Conservation (phyloP, 257 asterid species). For the Solanum etuberosum region DNA sequence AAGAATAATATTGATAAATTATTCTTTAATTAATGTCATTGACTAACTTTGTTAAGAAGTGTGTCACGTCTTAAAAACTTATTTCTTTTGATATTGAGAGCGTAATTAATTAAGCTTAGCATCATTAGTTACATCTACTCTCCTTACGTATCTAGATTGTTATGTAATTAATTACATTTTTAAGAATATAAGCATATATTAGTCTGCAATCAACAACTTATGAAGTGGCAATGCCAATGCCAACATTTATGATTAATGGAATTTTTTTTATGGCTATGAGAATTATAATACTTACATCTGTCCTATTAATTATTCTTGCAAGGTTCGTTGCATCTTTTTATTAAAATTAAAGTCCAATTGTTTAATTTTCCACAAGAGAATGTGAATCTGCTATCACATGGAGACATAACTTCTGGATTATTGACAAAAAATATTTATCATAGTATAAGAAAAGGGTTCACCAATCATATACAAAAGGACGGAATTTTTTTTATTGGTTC, state of each 20-base stretch:
- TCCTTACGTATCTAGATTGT: background rate
- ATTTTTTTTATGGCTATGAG: background rate
- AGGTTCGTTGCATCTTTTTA: background rate
- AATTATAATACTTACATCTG: background rate
- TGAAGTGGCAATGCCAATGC: background rate
- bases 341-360: background rate
- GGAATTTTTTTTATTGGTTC: background rate
- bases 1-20: too few species aligned
- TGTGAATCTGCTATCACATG: background rate
- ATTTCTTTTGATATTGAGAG: background rate
- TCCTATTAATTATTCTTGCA: background rate
- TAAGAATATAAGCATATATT: background rate
- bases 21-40: background rate
- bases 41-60: background rate
- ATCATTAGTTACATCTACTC: background rate
- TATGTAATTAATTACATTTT: background rate
- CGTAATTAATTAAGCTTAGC: background rate
- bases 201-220: background rate
- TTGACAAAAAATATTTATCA: background rate
- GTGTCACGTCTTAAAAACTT: background rate
- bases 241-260: background rate
- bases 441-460: background rate
- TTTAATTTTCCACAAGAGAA: background rate
- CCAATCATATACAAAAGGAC: background rate
- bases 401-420: background rate